phyloP scores from a whole-genome alignment of 495 filamentous ascomycete genomes.

The Aspergillus bertholletiae region DNA sequence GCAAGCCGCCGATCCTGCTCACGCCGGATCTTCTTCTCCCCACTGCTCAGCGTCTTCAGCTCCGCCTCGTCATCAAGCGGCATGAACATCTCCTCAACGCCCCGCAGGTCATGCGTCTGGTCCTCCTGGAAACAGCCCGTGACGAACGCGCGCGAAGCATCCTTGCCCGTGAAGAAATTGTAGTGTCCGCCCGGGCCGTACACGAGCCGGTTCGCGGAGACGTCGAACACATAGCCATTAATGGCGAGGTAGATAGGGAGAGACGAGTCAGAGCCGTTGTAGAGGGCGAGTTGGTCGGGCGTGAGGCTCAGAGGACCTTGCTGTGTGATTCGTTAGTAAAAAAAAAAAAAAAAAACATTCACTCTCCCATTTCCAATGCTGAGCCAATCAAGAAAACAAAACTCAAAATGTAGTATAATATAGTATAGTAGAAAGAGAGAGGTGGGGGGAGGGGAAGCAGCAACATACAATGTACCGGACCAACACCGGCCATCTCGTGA shows the following conservation, averaged over 20 bases:
- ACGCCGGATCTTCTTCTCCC: constrained; percentile 53
- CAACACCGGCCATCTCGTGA: constrained; percentile 57
- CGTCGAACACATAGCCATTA: constrained; percentile 94
- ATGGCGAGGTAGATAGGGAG: constrained; percentile 88
- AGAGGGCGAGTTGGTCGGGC: constrained; percentile 63
- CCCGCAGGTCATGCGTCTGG: constrained; percentile 73
- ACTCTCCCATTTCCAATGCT: neutral
- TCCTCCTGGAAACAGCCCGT: constrained; percentile 94
- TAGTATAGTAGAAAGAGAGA: too few relatives aligned
- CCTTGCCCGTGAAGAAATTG: constrained; percentile 78
- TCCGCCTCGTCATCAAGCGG: constrained; percentile 63
- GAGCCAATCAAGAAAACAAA: too few relatives aligned
- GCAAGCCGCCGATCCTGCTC: constrained; percentile 48
- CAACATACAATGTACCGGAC: constrained; percentile 59
- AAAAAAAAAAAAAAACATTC: too few relatives aligned
- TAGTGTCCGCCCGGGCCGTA: constrained; percentile 93
- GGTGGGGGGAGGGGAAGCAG: too few relatives aligned
- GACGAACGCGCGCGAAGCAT: constrained; percentile 89
- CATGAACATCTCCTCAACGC: constrained; percentile 86
- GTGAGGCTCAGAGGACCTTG: constrained; percentile 60
- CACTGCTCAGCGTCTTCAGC: constrained; percentile 42
- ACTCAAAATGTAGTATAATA: too few relatives aligned
- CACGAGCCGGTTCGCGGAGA: constrained; percentile 64
- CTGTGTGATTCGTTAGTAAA: constrained; percentile 33
- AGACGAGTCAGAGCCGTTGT: constrained; percentile 71